These are phyloP conservation scores for Arthrobotrys sinensis DNA, from an alignment of 2,329 filamentous ascomycete genomes.

Conservation along the genomic window DNA sequence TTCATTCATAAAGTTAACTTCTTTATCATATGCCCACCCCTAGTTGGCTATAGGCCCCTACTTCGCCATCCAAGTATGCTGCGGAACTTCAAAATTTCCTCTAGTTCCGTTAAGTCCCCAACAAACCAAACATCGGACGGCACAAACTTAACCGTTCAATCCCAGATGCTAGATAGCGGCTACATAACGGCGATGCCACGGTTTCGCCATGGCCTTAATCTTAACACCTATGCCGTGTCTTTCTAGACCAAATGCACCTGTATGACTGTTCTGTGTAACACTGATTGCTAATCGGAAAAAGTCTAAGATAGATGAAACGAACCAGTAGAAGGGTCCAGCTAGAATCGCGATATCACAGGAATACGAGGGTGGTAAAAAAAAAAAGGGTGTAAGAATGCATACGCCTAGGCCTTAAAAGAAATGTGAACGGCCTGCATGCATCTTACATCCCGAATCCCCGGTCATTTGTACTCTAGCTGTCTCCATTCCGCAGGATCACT, in stretches of 20 bases:
- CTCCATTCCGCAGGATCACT: background rate
- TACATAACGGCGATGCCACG: constrained; percentile 6
- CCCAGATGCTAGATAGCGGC: background rate
- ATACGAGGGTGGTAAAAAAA: no score
- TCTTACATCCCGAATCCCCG: constrained; percentile 17
- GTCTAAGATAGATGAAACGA: background rate
- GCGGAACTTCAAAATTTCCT: background rate
- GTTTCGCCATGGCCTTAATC: background rate
- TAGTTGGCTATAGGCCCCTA: background rate
- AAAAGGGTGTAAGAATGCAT: no score
- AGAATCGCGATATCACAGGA: no score
- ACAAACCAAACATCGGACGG: background rate
- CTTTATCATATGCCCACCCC: background rate
- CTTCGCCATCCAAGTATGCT: background rate
- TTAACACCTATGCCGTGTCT: background rate
- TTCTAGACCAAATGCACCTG: background rate
- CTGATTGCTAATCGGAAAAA: constrained; percentile 5
- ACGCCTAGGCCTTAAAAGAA: no score
- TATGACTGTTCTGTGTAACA: constrained; percentile 9
- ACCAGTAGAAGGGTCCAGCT: no score
- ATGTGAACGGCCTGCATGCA: background rate
- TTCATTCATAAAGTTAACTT: no score
- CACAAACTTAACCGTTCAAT: background rate
- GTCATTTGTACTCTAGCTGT: background rate
- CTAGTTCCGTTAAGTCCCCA: no score